phyloP scores from a whole-genome alignment of 805 yeast species.

The Maudiozyma barnettii region DNA sequence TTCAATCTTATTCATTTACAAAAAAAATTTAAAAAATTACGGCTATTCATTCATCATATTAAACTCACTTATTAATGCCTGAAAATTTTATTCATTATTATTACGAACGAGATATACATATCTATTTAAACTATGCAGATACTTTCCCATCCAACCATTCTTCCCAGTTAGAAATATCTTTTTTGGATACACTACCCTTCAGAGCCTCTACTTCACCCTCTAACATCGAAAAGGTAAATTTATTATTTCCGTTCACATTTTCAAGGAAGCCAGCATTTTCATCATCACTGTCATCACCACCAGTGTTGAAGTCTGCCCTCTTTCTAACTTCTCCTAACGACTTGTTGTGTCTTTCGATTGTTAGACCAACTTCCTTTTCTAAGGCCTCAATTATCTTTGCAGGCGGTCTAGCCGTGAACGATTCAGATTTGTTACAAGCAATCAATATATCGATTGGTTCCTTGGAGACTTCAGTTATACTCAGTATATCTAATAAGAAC shows the following conservation, averaged over 20 bases:
- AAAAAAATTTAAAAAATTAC: too few species aligned
- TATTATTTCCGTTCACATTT: constrained; percentile 18
- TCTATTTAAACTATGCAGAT: not conserved
- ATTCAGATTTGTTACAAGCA: constrained; percentile 79
- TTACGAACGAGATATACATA: too few species aligned
- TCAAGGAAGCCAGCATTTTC: constrained; percentile 29
- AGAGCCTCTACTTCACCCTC: constrained; percentile 66
- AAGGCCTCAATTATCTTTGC: constrained; percentile 48
- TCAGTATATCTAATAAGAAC: constrained; percentile 49
- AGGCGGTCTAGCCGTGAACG: constrained; percentile 72
- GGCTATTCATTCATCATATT: too few species aligned
- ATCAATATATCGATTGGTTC: constrained; percentile 66
- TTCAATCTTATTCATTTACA: too few species aligned
- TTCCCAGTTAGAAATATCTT: constrained; percentile 50
- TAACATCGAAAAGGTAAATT: constrained; percentile 55
- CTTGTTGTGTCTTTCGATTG: constrained; percentile 36
- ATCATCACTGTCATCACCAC: constrained; percentile 17
- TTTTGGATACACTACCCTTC: constrained; percentile 62
- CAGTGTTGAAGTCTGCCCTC: constrained; percentile 14
- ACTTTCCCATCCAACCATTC: constrained; percentile 61
- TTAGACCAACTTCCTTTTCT: constrained; percentile 53
- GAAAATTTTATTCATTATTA: too few species aligned
- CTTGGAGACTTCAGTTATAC: constrained; percentile 47
- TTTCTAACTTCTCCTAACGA: constrained; percentile 38
- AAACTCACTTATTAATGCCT: too few species aligned